phyloP scores from a whole-genome alignment of 805 yeast genomes.

The Cyberlindnera mrakii region DNA sequence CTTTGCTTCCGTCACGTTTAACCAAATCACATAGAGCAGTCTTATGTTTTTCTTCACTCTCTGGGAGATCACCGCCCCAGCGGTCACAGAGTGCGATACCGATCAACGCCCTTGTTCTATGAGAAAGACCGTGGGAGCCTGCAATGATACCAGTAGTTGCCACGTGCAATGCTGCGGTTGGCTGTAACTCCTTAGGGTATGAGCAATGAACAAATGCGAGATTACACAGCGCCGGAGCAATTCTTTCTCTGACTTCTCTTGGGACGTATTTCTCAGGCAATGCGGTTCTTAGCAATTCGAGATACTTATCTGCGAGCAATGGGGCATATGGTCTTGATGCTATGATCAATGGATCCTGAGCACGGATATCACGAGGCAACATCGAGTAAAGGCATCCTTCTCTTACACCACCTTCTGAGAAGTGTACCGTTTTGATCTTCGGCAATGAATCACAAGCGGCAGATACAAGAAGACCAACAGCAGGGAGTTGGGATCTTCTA shows the following conservation, averaged over 20 bases:
- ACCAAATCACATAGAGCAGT: conserved; percentile 43
- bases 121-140: conserved; percentile 71
- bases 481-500: conserved; percentile 62
- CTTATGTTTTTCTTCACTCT: conserved; percentile 42
- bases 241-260: conserved; percentile 46
- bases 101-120: conserved; percentile 60
- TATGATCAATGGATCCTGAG: conserved; percentile 63
- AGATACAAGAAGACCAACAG: conserved; percentile 55
- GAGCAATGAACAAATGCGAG: conserved; percentile 73
- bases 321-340: conserved; percentile 74
- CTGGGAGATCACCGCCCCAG: conserved; percentile 78
- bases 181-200: conserved; percentile 70
- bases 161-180: conserved; percentile 65
- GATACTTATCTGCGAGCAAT: conserved; percentile 49
- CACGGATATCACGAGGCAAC: conserved; percentile 49
- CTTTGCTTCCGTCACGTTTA: conserved; percentile 35
- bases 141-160: conserved; percentile 73
- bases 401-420: conserved; percentile 73
- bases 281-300: conserved; percentile 47
- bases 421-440: conserved; percentile 52
- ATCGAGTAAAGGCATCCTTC: conserved; percentile 68
- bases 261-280: conserved; percentile 56
- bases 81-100: conserved; percentile 73
- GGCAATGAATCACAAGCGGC: conserved; percentile 62
- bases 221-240: conserved; percentile 68